A percentile compares a stretch with the other conserved stretches of the same genome.
Conservation (phyloP, 352 stramenopile species). For the Globisporangium megalacanthum region DNA sequence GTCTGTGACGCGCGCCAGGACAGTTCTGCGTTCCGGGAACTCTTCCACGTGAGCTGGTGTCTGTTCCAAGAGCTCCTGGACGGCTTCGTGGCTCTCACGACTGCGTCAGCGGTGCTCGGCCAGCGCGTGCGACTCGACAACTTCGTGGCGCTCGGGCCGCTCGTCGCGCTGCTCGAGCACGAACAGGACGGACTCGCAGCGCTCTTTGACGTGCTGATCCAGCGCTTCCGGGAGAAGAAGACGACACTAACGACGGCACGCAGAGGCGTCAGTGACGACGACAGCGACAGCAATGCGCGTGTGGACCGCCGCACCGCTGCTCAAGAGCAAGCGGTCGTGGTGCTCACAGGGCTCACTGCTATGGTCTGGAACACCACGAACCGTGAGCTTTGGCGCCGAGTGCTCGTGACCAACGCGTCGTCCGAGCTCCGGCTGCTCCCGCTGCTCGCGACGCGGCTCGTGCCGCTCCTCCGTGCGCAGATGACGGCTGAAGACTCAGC, state of each 20-base stretch:
- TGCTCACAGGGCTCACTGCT: slow-evolving; percentile 38
- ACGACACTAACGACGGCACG: no score
- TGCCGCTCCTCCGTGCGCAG: slow-evolving; percentile 32
- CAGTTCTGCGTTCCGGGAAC: slow-evolving; percentile 8
- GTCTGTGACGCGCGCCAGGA: slow-evolving; percentile 27
- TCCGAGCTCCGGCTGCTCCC: slow-evolving; percentile 28
- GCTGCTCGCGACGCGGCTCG: slow-evolving; percentile 42
- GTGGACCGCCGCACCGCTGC: slow-evolving; percentile 18
- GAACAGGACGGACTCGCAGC: slow-evolving; percentile 43
- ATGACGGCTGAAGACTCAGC: slow-evolving; percentile 31
- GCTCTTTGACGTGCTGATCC: slow-evolving; percentile 45
- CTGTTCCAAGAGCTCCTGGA: slow-evolving; percentile 54
- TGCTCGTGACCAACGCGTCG: slow-evolving; percentile 29
- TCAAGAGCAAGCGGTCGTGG: slow-evolving; percentile 35
- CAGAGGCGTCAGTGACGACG: no score
- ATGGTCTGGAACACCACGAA: slow-evolving; percentile 55
- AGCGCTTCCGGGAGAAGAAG: slow-evolving; percentile 31
- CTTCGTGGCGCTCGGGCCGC: slow-evolving; percentile 32
- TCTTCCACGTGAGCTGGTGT: slow-evolving; percentile 67
- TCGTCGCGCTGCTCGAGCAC: slow-evolving; percentile 40
- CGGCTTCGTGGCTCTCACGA: slow-evolving; percentile 22
- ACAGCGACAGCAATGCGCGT: slow-evolving; percentile 10
- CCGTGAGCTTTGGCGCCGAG: slow-evolving; percentile 38
- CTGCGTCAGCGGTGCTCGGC: slow-evolving; percentile 16
- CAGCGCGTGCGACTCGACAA: slow-evolving; percentile 32